Evolutionary conservation across 73 alveolate species (phyloP), one percentile per base, ranked within the genome.

Genomic region (Breviolum minutum): DNA sequence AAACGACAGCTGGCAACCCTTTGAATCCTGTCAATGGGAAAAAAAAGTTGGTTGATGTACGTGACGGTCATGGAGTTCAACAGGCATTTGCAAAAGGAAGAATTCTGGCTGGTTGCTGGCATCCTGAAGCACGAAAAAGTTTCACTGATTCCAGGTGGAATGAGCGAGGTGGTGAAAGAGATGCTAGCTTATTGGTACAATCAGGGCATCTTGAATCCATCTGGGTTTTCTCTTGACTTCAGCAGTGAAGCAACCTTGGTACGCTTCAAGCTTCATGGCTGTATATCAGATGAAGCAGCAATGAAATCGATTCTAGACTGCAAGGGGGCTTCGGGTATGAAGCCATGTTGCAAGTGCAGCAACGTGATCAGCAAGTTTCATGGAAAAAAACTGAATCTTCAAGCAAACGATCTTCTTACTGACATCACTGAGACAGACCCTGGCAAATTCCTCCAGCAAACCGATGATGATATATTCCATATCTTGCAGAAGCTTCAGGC

Each of bases 41-140:
- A 60, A 71, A 82, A 82, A 19, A 82, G 91, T 19, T 48, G 60
- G 8, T 7, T 82, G 60, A 48, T 82, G 2, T 82, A 82, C 73
- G 7, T 82, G 16, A 54, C 74, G 19, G 3, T 12, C 24, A 7
- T 82, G 91, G 91, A 82, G 19, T 54, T 82, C 19, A 54, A 19
- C 19, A 2, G 7, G 22, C 7, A 7, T 2, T 2, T 82, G 4
- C 6, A 48, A 61, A 7, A 5, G 30, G 32, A 48, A 60, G 74
- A 54, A 22, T 82, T 82, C 19, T 82, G 91, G 91, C 14, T 82
- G 54, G 91, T 82, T 6, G 91, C 73, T 2, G 91, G 91, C 9
- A 3, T 82, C 22, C 7, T 82, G n/a, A 82, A 69, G 60, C 10
- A 7, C 5, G 91, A 14, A 11, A 82, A 82, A 19, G 91, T 71